Base-by-base conservation (phyloP, 2,329 filamentous ascomycete genomes). In the Sordariomycetes sp. region DNA sequence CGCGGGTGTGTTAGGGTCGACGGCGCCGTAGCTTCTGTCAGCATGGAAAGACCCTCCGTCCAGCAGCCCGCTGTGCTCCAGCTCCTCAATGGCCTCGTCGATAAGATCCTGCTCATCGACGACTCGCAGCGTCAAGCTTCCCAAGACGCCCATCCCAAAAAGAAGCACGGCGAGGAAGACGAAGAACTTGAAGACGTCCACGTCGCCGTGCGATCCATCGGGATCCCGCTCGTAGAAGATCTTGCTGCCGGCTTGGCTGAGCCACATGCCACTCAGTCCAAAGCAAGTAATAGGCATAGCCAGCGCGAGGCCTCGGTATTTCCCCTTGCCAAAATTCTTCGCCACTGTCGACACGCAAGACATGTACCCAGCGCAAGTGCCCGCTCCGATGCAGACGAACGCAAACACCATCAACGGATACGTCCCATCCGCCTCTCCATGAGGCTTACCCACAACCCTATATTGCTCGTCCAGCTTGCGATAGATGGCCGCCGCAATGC, bases 291-390 rank as follows among this genome's bases (percentile, higher is more conserved):
- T 95, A 2, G 92, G 92, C 39, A 86, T 70, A 2, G 90, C 88
- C 36, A 98, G 69, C 39, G 93, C 90, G 33, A 98, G 63, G 0
- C 92, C 92, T 48, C 90, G 82, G 50, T 93, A 81, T 50, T 81
- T 84, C 4, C 87, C 86, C 40, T 82, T 79, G 32, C 88, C 88
- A 60, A 96, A 98, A 61, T 96, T 98, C 75, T 98, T 98, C 23
- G 92, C 92, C 51, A 87, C 94, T 0, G 90, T 94, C 6, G 90
- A 90, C n/a, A 98, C 82, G 3, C 86, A 82, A 33, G 80, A 75
- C 36, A 96, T 69, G 57, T 96, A 98, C 77, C 96, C 87, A 55
- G 76, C 77, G 43, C 83, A 85, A 0, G 90, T 95, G 5, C 78
- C 90, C 41, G 81, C 72, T 2, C 92, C 92, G 38, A 98, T 78